Base-by-base conservation (phyloP, 495 filamentous ascomycete genomes). In the Aspergillus leporis region DNA sequence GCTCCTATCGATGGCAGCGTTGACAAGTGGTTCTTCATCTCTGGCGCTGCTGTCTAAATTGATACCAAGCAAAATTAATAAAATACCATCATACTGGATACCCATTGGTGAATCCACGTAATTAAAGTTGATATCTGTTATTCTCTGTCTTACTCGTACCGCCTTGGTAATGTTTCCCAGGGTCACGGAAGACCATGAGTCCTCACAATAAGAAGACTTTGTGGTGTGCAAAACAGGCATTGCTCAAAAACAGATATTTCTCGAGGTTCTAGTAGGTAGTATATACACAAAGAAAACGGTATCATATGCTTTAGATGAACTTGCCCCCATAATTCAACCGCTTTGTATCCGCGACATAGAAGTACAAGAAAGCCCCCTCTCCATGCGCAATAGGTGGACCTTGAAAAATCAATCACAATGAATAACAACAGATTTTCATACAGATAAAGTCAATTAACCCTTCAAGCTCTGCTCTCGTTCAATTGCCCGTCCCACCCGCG, bases 21-120 rank as follows among this genome's bases (percentile, higher is more conserved):
- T 70, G 94, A 99, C 85, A 99, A 99, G 85, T 99, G 95, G 94
- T 99, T 99, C 87, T 99, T 97, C 85, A 99, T 99, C 79, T 97
- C 93, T 73, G 94, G 94, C 73, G 94, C 94, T 74, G 90, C 94
- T 66, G 85, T 90, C 55, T 96, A 92, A 80, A 71, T 65, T 18
- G 52, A 45, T 61, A 10, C 28, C 46, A 61, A 51, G n/a, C 56
- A 48, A 55, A 61, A 65, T 65, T 61, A 66, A 53, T 59, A 60
- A 64, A 65, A 60, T 61, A 18, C 32, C 23, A 57, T 7, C 13
- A n/a, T 41, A 43, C 56, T 50, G 30, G 43, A 28, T 59, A 43
- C 53, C 12, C 51, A 14, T 48, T 47, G 49, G 53, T 58, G 57
- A 60, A 40, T 40, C 22, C 52, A 36, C 54, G 28, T 55, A 41